phyloP scores from a whole-genome alignment of 2,329 filamentous ascomycete genomes.

The Macroventuria anomochaeta region DNA sequence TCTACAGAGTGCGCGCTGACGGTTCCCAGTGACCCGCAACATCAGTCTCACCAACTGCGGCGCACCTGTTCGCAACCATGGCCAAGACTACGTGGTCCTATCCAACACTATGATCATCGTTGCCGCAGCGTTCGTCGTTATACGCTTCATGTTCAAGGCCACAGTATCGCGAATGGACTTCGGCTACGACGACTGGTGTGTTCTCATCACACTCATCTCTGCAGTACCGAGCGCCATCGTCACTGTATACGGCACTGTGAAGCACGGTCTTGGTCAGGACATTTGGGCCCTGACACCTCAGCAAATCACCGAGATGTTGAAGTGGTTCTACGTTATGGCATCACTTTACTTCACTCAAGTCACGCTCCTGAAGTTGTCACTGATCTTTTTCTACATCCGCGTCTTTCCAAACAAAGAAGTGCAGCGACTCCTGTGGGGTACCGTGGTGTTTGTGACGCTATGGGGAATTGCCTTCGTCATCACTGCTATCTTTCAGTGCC shows the following conservation, averaged over 20 bases:
- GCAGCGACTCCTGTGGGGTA: conserved; percentile 33
- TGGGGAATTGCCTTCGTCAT: conserved; percentile 35
- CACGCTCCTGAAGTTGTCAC: conserved; percentile 35
- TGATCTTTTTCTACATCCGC: conserved; percentile 42
- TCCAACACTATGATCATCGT: conserved; percentile 46
- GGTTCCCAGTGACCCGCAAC: conserved; percentile 49
- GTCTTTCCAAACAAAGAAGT: conserved; percentile 38
- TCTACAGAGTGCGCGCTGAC: not conserved
- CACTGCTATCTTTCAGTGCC: conserved; percentile 44
- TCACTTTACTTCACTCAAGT: conserved; percentile 45
- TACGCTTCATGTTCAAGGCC: conserved; percentile 49
- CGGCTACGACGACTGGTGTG: conserved; percentile 50
- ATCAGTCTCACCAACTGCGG: conserved; percentile 50
- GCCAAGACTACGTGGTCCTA: conserved; percentile 40
- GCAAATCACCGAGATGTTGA: conserved; percentile 54
- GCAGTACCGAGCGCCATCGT: conserved; percentile 38
- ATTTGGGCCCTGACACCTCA: conserved; percentile 57
- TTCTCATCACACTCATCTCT: conserved; percentile 32
- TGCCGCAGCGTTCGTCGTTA: conserved; percentile 41
- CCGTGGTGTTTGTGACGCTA: conserved; percentile 34
- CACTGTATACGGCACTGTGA: conserved; percentile 31
- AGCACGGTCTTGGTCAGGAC: conserved; percentile 57
- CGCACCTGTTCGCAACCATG: conserved; percentile 48
- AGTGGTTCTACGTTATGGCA: conserved; percentile 46
- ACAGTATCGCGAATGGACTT: conserved; percentile 42